phyloP scores from a whole-genome alignment of 805 yeast species.

The Ogataea neopini region DNA sequence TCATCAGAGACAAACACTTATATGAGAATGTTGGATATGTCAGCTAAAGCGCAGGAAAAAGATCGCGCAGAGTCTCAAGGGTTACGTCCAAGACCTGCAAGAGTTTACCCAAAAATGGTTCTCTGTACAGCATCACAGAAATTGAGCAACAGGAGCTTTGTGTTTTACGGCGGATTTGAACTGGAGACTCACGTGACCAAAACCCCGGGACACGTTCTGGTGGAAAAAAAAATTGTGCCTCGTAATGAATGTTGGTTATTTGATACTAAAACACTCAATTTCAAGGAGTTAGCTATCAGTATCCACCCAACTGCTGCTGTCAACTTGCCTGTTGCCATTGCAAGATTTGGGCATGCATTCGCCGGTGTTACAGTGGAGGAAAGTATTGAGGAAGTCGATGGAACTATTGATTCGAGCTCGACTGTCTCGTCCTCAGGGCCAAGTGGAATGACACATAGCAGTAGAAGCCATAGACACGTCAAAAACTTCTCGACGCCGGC shows the following conservation, averaged over 20 bases:
- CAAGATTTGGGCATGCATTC: slow-evolving; percentile 36
- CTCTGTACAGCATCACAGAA: slow-evolving; percentile 48
- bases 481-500: slow-evolving; percentile 31
- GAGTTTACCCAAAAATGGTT: slow-evolving; percentile 48
- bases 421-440: slow-evolving; percentile 4
- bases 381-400: slow-evolving; percentile 21
- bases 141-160: slow-evolving; percentile 56
- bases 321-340: slow-evolving; percentile 28
- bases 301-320: slow-evolving; percentile 34
- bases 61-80: neutral
- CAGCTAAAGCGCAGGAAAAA: neutral
- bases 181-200: slow-evolving; percentile 37
- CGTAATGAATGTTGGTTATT: slow-evolving; percentile 60
- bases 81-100: neutral
- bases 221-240: slow-evolving; percentile 30
- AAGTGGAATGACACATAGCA: neutral
- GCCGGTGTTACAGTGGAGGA: slow-evolving; percentile 32
- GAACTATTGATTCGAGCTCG: slow-evolving; percentile 6
- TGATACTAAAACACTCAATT: slow-evolving; percentile 50
- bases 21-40: slow-evolving; percentile 22
- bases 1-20: slow-evolving; percentile 43
- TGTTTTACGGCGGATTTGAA: slow-evolving; percentile 73
- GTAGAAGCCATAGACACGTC: neutral
- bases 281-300: slow-evolving; percentile 44
- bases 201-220: slow-evolving; percentile 40